These are phyloP conservation scores for Neurospora intermedia DNA, from an alignment of 495 filamentous ascomycete species.

Conservation along the genomic window DNA sequence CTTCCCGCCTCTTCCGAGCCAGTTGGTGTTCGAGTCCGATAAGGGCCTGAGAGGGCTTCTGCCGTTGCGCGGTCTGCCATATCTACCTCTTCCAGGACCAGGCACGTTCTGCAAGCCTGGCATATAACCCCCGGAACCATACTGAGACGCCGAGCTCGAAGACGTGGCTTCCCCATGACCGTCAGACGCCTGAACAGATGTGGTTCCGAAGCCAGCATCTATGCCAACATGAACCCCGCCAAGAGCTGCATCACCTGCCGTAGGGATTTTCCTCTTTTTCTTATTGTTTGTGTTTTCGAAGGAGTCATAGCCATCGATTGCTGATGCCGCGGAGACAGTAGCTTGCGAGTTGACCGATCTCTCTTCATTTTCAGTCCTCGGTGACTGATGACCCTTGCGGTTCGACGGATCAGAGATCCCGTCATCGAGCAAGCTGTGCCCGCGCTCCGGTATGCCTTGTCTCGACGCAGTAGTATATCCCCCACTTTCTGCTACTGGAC, in stretches of 20 bases:
- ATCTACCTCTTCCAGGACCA: slow-evolving; percentile 69
- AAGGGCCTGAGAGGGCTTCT: slow-evolving; percentile 54
- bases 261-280: slow-evolving; percentile 97
- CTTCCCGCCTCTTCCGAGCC: slow-evolving; percentile 37
- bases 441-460: slow-evolving; percentile 12
- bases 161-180: slow-evolving; percentile 28
- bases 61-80: slow-evolving; percentile 52
- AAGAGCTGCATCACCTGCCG: slow-evolving; percentile 52
- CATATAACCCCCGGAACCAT: slow-evolving; percentile 22
- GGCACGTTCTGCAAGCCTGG: slow-evolving; percentile 56
- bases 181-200: slow-evolving; percentile 18
- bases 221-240: slow-evolving; percentile 42
- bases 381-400: slow-evolving; percentile 15
- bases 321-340: slow-evolving; percentile 40
- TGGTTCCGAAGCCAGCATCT: slow-evolving; percentile 27
- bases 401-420: slow-evolving; percentile 15
- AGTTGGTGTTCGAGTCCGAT: slow-evolving; percentile 41
- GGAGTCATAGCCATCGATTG: slow-evolving; percentile 84
- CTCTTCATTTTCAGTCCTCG: slow-evolving; percentile 16
- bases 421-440: background rate
- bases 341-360: slow-evolving; percentile 35
- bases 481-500: slow-evolving; percentile 26
- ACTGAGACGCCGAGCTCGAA: slow-evolving; percentile 19
- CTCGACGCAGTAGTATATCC: slow-evolving; percentile 16
- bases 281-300: slow-evolving; percentile 99